Base-by-base conservation (phyloP, 768 basidiomycete species). In the Sarcodon sp. region DNA sequence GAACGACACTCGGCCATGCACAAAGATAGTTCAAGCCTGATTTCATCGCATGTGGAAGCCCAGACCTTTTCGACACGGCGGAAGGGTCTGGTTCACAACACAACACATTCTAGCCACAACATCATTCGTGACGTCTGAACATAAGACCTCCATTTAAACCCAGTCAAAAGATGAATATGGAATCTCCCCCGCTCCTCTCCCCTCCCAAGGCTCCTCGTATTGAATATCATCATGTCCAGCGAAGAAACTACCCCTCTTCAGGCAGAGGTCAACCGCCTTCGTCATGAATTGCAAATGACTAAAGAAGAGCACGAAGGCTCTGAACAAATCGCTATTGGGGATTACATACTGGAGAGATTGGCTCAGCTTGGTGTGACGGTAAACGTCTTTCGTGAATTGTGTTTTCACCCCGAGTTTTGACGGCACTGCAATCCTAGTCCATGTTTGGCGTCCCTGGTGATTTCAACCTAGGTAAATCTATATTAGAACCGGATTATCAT, bases 361-460 rank as follows among this genome's bases (percentile, higher is more conserved):
- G 73, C 70, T 1, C 81, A 87, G 55, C 68, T 87, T 32, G 75
- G 72, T 15, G 79, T 84, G 47, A 75, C 69, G 49, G 83, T 80
- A 60, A 16, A 70, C 50, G 15, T 35, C 21, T 1, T 10, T 34
- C 5, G 10, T 8, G 45, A 32, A 7, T 33, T 3, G 15, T 11
- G 46, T 6, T 41, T 18, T 9, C 11, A n/a, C 27, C n/a, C 12
- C 41, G 33, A 13, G 13, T 31, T 43, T 4, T 41, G 3, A 39
- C 18, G 6, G 33, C 35, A 46, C 47, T 35, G 46, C 47, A 43
- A 36, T 50, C 8, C 50, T 59, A 90, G 86, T 72, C 76, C 43
- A 73, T 90, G 68, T 90, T 91, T 49, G 88, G 87, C 12, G 73
- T 90, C 0, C 88, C 88, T 0, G 88, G 88, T n/a, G 87, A 90